Evolutionary conservation across 108 stramenopile species (phyloP), one percentile per base, ranked within the genome.

Genomic region (Discostella stelligeroides): DNA sequence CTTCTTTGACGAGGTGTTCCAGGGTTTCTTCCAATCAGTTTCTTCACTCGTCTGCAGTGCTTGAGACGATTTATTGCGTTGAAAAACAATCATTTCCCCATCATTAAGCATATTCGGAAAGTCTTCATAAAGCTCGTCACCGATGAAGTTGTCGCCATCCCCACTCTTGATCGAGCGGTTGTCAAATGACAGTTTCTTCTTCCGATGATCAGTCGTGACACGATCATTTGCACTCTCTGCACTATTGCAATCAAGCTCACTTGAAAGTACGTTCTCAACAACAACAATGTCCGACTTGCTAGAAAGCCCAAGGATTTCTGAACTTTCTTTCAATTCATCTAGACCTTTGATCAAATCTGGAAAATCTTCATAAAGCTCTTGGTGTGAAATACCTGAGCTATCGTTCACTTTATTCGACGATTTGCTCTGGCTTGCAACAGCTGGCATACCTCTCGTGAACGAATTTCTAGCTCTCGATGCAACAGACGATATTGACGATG

Each of bases 401-500:
- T 61, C 57, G n/a, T 14, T 51, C 29, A 64, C 20, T 48, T 11
- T 11, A 27, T 30, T 27, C 18, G 21, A 27, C 20, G 17, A 12
- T 50, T 21, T 51, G 27, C n/a, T 50, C 63, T 34, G 47, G 18
- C 11, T 37, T n/a, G 14, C 61, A 45, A 8, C 6, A 42, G n/a
- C 23, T 63, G 28, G 7, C 27, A 46, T 17, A 39, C 20, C 27
- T 64, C 45, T 27, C 21, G 13, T 41, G 25, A 43, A 75, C 53
- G n/a, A 30, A 60, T 23, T 53, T 24, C 69, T 59, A 12, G 76
- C 76, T 48, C 69, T 70, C 40, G 76, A 77, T 13, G 63, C 69
- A 66, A 77, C 69, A n/a, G 69, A 70, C 18, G 76, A 77, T 37
- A 77, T 49, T 12, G 76, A n/a, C n/a, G n/a, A 77, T 18, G 76